Evolutionary conservation across 768 basidiomycete species (phyloP), one percentile per base, ranked within the genome.

Genomic region (Clathrus columnatus): DNA sequence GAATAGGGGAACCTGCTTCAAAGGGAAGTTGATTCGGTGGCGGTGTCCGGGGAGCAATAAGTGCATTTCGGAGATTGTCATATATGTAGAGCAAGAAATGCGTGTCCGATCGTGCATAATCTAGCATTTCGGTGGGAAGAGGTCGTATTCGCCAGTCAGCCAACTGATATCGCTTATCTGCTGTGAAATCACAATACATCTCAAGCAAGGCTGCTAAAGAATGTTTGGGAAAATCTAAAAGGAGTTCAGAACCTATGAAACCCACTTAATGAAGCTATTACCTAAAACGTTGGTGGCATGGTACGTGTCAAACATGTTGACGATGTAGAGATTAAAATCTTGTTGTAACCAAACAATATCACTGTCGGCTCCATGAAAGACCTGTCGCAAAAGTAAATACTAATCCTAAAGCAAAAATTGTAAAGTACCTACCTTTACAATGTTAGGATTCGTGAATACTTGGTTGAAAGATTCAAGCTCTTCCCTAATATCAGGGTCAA

Each of bases 111-210:
- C 92, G 85, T 1, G 96, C 96, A 65, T 98, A 99, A 51, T 79
- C 72, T 18, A 91, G 70, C 93, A 99, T 96, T 61, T 91, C 93
- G 50, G 79, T 69, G 0, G 92, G 86, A 3, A 98, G 72, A 0
- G 95, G 95, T 54, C 92, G 80, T 61, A 97, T 90, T 23, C 96
- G 83, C 96, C 96, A 99, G 68, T 99, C 96, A 8, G 95, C 96
- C 5, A 95, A 75, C 64, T 97, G 96, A 65, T 95, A 98, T 27
- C 91, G 82, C 70, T 99, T 99, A 72, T 98, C 95, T 0, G 95
- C 82, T 6, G 78, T 76, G 62, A 92, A 93, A 63, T 91, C 84
- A 64, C 91, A 94, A 64, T 91, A 97, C 74, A 86, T 84, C 61
- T 85, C 82, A 7, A 98, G 78, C 11, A 98, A 75, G 43, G 83